Percentiles rank a stretch among this genome's conserved stretches.
phyloP scores from a whole-genome alignment of 257 asterid species.

The Euphrasia confusa region DNA sequence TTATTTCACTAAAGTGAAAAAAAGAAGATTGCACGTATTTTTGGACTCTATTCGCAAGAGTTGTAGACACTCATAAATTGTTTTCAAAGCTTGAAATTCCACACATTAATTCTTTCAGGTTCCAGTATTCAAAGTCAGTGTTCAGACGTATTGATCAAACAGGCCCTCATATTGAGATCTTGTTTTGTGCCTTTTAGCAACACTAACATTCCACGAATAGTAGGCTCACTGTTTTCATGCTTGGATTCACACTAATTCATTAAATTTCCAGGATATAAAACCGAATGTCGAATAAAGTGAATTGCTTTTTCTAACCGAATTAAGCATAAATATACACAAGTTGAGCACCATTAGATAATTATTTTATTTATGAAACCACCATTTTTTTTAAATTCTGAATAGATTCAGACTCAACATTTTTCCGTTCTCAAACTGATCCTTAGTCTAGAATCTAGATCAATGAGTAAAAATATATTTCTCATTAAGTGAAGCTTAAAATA shows the following conservation, averaged over 20 bases:
- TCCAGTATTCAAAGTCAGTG: too few species aligned
- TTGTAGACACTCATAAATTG: not conserved
- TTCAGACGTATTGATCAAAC: too few species aligned
- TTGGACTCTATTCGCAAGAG: conserved; percentile 12
- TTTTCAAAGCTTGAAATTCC: too few species aligned
- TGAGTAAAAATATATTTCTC: not conserved
- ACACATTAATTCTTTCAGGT: not conserved
- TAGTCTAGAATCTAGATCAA: conserved; percentile 11
- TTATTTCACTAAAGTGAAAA: too few species aligned
- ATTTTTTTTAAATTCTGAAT: too few species aligned
- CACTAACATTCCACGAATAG: not conserved
- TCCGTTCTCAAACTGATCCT: too few species aligned
- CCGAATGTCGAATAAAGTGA: not conserved
- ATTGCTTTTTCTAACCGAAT: not conserved
- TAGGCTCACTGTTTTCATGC: conserved; percentile 8
- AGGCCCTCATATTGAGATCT: too few species aligned
- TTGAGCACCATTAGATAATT: too few species aligned
- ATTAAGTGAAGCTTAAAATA: not conserved
- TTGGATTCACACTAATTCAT: not conserved
- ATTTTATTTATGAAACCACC: too few species aligned
- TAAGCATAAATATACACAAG: not conserved
- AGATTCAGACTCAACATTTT: too few species aligned
- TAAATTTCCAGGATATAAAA: too few species aligned
- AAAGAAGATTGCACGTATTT: not conserved
- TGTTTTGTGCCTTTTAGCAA: not conserved